A percentile compares a stretch with the other conserved stretches of the same genome.
Evolutionary conservation across 495 filamentous ascomycete genomes (phyloP).

Genomic region (Cercophora scortea): DNA sequence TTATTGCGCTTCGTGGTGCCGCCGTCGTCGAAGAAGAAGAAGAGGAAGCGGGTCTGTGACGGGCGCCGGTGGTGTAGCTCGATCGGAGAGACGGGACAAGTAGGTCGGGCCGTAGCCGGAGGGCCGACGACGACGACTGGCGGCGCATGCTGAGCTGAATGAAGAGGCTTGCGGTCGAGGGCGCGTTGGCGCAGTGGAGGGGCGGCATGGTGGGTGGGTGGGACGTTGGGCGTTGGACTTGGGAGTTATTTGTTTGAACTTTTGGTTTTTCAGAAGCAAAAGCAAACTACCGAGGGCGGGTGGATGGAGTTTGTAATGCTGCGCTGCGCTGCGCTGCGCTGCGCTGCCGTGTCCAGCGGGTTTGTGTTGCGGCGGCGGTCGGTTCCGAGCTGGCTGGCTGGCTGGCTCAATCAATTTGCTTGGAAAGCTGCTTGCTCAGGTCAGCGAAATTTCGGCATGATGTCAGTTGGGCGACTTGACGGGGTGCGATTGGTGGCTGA

Average conservation of each 20-base stretch:
- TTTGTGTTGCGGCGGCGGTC: not conserved
- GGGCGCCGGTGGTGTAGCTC: not conserved
- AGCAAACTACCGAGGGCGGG: too few species aligned
- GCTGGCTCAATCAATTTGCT: too few species aligned
- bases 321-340: too few species aligned
- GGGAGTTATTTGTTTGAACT: not conserved
- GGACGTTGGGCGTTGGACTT: not conserved
- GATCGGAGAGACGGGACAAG: slow-evolving; percentile 18
- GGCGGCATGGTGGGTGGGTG: slow-evolving; percentile 19
- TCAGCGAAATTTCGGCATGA: slow-evolving; percentile 34
- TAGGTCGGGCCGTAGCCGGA: slow-evolving; percentile 18
- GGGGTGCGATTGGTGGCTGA: not conserved
- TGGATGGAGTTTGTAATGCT: too few species aligned
- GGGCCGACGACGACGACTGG: slow-evolving; percentile 2
- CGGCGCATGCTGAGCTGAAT: slow-evolving; percentile 30
- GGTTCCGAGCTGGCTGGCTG: not conserved
- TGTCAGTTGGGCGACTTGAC: slow-evolving; percentile 23
- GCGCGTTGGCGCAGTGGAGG: slow-evolving; percentile 24
- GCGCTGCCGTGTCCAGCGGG: too few species aligned
- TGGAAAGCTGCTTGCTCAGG: not conserved
- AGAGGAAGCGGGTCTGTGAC: too few species aligned
- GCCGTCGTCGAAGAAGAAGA: too few species aligned
- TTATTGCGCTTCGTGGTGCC: not conserved
- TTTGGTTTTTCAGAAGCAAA: not conserved
- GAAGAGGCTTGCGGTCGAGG: slow-evolving; percentile 28